A percentile compares a stretch with the other conserved stretches of the same genome.
These are phyloP conservation scores for Plasmopara viticola DNA, from an alignment of 352 stramenopile genomes.

Conservation along the genomic window DNA sequence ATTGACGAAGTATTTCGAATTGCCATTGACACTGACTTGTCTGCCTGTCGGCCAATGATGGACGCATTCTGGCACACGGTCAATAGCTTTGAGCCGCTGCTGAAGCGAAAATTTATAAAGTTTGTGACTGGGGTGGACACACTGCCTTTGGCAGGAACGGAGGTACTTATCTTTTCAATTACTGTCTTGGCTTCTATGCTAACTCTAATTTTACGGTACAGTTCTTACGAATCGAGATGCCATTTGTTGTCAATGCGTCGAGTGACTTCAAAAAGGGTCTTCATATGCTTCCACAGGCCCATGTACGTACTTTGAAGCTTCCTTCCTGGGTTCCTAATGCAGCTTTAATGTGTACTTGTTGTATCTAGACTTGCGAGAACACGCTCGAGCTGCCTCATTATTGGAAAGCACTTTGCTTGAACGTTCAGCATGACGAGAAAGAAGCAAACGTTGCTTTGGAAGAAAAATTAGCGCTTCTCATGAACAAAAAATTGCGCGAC, in stretches of 20 bases:
- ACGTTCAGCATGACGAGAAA: conserved; percentile 25
- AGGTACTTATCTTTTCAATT: conserved; percentile 27
- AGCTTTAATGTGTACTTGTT: not conserved
- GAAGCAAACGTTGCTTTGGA: conserved; percentile 27
- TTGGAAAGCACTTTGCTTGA: conserved; percentile 64
- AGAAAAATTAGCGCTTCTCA: conserved; percentile 31
- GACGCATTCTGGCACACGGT: conserved; percentile 48
- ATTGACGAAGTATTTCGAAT: conserved; percentile 49
- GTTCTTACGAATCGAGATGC: conserved; percentile 78
- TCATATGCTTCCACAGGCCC: conserved; percentile 63
- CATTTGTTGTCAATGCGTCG: conserved; percentile 39
- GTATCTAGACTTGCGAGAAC: conserved; percentile 63
- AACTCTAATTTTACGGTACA: conserved; percentile 8
- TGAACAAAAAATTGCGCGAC: conserved; percentile 45
- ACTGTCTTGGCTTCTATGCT: not conserved
- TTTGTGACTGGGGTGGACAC: conserved; percentile 72
- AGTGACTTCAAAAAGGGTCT: conserved; percentile 39
- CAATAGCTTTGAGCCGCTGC: conserved; percentile 35
- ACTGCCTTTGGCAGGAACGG: conserved; percentile 48
- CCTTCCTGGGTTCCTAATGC: not conserved
- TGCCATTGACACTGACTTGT: conserved; percentile 53
- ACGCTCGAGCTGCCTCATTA: conserved; percentile 69
- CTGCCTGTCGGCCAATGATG: conserved; percentile 29
- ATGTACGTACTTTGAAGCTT: conserved; percentile 32
- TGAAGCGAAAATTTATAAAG: conserved; percentile 66